phyloP scores from a whole-genome alignment of 345 rosid species.

The Hibiscus syriacus region DNA sequence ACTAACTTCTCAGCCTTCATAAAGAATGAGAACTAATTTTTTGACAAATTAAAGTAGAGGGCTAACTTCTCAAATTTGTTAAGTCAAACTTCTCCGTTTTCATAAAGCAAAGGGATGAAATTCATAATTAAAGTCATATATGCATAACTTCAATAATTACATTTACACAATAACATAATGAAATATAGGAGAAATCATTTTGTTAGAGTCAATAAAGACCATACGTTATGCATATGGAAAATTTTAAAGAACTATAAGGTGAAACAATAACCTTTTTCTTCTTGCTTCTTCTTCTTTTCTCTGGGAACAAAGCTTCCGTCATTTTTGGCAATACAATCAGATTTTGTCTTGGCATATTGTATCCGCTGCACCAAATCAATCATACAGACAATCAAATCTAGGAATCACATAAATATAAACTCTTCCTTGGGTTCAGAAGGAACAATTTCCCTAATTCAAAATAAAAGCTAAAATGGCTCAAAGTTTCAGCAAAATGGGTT shows the following conservation, averaged over 20 bases:
- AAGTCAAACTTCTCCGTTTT: too few relatives aligned
- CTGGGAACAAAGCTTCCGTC: conserved; percentile 71
- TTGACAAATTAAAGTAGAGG: too few relatives aligned
- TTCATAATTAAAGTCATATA: too few relatives aligned
- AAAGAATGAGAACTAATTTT: too few relatives aligned
- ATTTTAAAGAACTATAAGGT: neutral
- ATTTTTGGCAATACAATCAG: conserved; percentile 75
- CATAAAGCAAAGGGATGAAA: too few relatives aligned
- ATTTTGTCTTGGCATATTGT: conserved; percentile 80
- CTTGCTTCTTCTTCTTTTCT: conserved; percentile 92
- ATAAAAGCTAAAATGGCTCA: neutral
- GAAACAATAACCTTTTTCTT: conserved; percentile 57
- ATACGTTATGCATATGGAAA: neutral
- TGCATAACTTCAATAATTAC: neutral
- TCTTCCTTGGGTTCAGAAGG: neutral
- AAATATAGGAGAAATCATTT: neutral
- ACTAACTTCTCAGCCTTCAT: too few relatives aligned
- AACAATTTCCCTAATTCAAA: neutral
- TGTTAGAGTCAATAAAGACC: neutral
- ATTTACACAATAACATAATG: neutral
- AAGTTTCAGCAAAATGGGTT: neutral
- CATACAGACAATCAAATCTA: conserved; percentile 2
- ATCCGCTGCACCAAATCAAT: conserved; percentile 50
- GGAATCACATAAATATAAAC: neutral
- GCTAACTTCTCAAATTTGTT: too few relatives aligned